A percentile compares a stretch with the other conserved stretches of the same genome.
Conservation (phyloP, 176 grass and related monocot genomes). For the Triticum urartu region DNA sequence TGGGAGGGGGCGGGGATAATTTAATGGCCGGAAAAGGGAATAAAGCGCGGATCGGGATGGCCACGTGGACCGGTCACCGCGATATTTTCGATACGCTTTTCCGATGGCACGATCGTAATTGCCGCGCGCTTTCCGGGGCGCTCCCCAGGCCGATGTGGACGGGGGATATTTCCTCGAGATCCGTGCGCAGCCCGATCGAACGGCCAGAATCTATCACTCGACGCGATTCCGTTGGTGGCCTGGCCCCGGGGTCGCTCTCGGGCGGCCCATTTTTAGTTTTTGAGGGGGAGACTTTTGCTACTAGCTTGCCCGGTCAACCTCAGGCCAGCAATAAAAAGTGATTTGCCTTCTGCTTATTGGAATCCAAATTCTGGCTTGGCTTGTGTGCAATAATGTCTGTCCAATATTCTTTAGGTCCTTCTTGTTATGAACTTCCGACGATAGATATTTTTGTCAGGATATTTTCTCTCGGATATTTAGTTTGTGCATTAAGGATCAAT, state of each 20-base stretch:
- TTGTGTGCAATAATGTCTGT: too few relatives aligned
- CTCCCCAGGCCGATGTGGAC: background rate
- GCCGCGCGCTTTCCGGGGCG: background rate
- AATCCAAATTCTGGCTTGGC: too few relatives aligned
- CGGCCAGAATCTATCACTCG: background rate
- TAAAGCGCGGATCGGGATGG: conserved; percentile 34
- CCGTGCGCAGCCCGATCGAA: background rate
- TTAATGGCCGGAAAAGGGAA: conserved; percentile 16
- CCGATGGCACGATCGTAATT: conserved; percentile 16
- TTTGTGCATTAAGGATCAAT: too few relatives aligned
- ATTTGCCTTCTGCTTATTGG: too few relatives aligned
- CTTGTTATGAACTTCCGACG: too few relatives aligned
- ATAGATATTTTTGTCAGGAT: too few relatives aligned
- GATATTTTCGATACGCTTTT: conserved; percentile 57
- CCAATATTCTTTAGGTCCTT: too few relatives aligned
- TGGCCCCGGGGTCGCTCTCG: background rate
- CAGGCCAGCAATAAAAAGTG: too few relatives aligned
- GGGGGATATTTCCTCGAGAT: conserved; percentile 27
- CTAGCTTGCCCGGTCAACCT: too few relatives aligned
- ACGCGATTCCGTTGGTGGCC: too few relatives aligned
- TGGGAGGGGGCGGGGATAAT: background rate
- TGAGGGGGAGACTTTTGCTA: background rate
- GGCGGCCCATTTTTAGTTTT: background rate
- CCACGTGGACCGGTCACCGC: conserved; percentile 53
- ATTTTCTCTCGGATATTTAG: too few relatives aligned